Conservation (phyloP, 139 green algal genomes). For the Volvox africanus region DNA sequence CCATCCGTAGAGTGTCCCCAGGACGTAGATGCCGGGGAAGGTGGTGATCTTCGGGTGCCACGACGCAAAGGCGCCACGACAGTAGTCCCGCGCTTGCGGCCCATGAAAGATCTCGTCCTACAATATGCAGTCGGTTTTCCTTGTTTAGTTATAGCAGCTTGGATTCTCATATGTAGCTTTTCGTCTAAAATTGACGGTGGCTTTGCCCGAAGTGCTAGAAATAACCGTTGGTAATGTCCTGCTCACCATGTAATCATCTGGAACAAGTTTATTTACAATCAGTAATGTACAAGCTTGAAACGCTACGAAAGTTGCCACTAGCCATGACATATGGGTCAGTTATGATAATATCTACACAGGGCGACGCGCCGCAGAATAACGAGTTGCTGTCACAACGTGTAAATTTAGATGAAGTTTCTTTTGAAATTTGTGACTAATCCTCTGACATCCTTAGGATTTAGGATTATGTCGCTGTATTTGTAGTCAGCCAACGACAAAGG, state of each 20-base stretch:
- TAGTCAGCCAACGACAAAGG: too few relatives aligned
- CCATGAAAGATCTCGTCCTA: constrained; percentile 97
- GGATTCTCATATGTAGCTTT: background rate
- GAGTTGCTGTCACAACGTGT: too few relatives aligned
- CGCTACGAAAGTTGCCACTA: constrained; percentile 9
- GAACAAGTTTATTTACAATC: constrained; percentile 41
- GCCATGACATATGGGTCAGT: constrained; percentile 1
- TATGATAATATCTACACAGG: background rate
- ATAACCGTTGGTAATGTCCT: too few relatives aligned
- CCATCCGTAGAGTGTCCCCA: constrained; percentile 59
- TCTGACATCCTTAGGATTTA: too few relatives aligned
- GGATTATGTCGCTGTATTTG: too few relatives aligned
- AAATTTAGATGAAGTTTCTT: too few relatives aligned
- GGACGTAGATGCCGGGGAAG: constrained; percentile 91
- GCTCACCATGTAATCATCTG: constrained; percentile 66
- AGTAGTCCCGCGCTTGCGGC: constrained; percentile 90
- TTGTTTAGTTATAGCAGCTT: background rate
- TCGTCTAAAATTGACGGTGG: too few relatives aligned
- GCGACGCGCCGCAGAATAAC: too few relatives aligned
- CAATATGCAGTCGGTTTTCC: background rate
- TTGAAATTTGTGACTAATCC: too few relatives aligned
- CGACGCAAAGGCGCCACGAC: constrained; percentile 67
- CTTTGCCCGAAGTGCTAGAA: too few relatives aligned
- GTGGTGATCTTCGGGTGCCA: constrained; percentile 98
- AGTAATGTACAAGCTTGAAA: constrained; percentile 24